phyloP scores from a whole-genome alignment of 1,284 basidiomycete species.

The Sanguinoderma infundibulare region DNA sequence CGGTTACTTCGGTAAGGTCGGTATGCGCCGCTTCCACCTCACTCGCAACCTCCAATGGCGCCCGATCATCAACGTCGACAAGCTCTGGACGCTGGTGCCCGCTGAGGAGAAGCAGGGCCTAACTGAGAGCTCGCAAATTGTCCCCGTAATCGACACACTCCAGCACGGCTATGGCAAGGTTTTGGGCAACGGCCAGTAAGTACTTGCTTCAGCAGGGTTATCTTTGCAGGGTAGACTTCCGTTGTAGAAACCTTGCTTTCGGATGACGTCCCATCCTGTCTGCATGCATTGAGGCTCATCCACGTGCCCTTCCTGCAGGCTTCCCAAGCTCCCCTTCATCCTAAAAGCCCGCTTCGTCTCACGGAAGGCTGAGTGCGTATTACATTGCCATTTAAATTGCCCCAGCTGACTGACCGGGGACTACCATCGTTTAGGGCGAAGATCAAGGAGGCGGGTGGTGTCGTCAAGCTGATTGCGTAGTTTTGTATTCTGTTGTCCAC shows the following conservation, averaged over 20 bases:
- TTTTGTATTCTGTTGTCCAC: constrained; percentile 33
- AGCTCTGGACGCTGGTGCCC: constrained; percentile 84
- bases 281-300: neutral
- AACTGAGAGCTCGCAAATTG: constrained; percentile 72
- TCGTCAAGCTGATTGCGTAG: constrained; percentile 91
- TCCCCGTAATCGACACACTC: constrained; percentile 91
- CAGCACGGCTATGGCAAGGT: constrained; percentile 91
- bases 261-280: neutral
- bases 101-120: constrained; percentile 77
- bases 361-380: constrained; percentile 81
- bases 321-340: constrained; percentile 88
- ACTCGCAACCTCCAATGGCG: constrained; percentile 92
- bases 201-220: constrained; percentile 22
- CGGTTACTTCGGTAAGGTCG: constrained; percentile 99
- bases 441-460: constrained; percentile 94
- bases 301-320: constrained; percentile 41
- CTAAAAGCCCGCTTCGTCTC: constrained; percentile 97
- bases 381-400: constrained; percentile 2
- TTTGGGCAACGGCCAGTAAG: constrained; percentile 84
- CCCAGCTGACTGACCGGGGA: neutral
- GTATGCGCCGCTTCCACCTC: constrained; percentile 98
- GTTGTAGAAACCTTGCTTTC: too few relatives aligned
- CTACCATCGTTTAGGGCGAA: constrained; percentile 54
- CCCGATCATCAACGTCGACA: constrained; percentile 97
- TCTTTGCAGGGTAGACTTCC: neutral